Evolutionary conservation across 306 rosid genomes (phyloP).

Genomic region (Inga oerstediana): DNA sequence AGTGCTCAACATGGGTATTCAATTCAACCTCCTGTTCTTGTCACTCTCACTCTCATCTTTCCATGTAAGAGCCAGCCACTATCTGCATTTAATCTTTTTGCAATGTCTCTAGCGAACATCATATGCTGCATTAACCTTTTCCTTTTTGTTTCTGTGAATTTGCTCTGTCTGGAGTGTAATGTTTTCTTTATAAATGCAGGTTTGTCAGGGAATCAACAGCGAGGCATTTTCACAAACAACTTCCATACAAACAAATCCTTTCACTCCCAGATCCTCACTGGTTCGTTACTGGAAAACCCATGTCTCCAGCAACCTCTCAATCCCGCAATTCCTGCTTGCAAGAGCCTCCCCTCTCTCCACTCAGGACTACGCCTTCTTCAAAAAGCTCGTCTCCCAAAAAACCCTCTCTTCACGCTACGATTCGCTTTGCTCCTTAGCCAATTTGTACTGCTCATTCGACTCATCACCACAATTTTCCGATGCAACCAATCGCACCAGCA

Average conservation of each 20-base stretch:
- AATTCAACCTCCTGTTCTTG: slow-evolving; percentile 46
- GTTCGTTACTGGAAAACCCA: slow-evolving; percentile 75
- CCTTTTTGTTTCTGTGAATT: background rate
- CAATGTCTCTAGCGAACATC: background rate
- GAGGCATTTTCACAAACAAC: slow-evolving; percentile 7
- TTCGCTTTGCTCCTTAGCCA: slow-evolving; percentile 66
- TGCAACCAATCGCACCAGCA: background rate
- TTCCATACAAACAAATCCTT: slow-evolving; percentile 53
- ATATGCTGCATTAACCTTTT: background rate
- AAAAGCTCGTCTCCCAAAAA: slow-evolving; percentile 40
- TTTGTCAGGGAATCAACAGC: slow-evolving; percentile 16
- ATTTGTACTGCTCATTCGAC: slow-evolving; percentile 63
- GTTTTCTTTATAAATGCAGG: slow-evolving; percentile 38
- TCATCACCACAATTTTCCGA: background rate
- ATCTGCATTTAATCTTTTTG: background rate
- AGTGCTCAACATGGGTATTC: slow-evolving; percentile 36
- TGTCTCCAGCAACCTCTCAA: slow-evolving; percentile 48
- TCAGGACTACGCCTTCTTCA: slow-evolving; percentile 50
- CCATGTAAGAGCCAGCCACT: slow-evolving; percentile 49
- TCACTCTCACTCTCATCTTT: slow-evolving; percentile 60
- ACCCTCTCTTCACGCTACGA: slow-evolving; percentile 38
- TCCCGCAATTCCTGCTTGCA: slow-evolving; percentile 61
- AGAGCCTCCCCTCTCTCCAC: slow-evolving; percentile 78
- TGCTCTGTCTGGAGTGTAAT: background rate
- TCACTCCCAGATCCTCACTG: slow-evolving; percentile 71